Percentiles rank a stretch among this genome's conserved stretches.
phyloP scores from a whole-genome alignment of 495 filamentous ascomycete species.

The Annulohypoxylon stygium region DNA sequence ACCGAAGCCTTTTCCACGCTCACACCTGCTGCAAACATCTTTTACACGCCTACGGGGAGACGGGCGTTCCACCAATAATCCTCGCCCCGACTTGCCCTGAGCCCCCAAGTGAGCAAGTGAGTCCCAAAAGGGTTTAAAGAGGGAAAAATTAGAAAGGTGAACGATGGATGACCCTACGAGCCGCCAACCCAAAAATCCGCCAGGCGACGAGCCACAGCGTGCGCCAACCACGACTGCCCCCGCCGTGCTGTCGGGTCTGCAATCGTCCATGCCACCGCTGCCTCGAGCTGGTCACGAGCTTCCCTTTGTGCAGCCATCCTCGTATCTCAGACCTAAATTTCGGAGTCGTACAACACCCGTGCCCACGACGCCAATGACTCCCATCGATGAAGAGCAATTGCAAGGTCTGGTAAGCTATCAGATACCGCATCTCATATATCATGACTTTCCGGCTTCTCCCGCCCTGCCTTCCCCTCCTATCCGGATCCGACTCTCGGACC shows the following conservation, averaged over 20 bases:
- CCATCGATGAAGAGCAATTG: slow-evolving; percentile 90
- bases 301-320: slow-evolving; percentile 81
- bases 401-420: slow-evolving; percentile 82
- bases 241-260: slow-evolving; percentile 45
- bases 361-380: slow-evolving; percentile 72
- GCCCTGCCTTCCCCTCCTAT: slow-evolving; percentile 3
- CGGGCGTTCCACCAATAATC: slow-evolving; percentile 45
- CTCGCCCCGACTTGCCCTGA: slow-evolving; percentile 5
- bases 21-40: slow-evolving; percentile 43
- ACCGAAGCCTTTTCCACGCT: slow-evolving; percentile 38
- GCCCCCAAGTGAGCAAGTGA: slow-evolving; percentile 16
- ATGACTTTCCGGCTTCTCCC: background rate
- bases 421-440: background rate
- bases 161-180: slow-evolving; percentile 46
- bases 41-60: slow-evolving; percentile 38
- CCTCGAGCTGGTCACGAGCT: slow-evolving; percentile 63
- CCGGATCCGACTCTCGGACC: slow-evolving; percentile 18
- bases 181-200: slow-evolving; percentile 36
- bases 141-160: slow-evolving; percentile 10
- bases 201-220: slow-evolving; percentile 46
- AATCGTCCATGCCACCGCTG: slow-evolving; percentile 42
- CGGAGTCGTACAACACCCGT: slow-evolving; percentile 58
- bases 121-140: slow-evolving; percentile 26
- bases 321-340: slow-evolving; percentile 81
- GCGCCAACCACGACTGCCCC: slow-evolving; percentile 45